Conservation (phyloP, 371 early-diverging fungal species). For the Mortierella sp. region DNA sequence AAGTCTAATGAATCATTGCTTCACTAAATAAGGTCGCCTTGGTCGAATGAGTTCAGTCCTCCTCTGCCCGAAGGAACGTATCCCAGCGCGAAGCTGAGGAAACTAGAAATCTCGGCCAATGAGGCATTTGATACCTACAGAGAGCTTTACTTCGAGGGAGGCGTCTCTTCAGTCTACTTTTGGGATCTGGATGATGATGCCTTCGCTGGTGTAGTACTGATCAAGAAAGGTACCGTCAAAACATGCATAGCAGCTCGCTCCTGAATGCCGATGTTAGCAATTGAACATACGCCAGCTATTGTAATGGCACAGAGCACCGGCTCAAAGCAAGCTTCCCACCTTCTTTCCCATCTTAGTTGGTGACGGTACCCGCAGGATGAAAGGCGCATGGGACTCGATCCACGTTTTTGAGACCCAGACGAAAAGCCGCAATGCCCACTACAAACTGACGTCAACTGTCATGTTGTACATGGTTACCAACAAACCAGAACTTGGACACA, state of each 20-base stretch:
- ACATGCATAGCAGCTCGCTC: too few relatives aligned
- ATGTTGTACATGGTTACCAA: slow-evolving; percentile 91
- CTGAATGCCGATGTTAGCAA: too few relatives aligned
- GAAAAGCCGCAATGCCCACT: slow-evolving; percentile 85
- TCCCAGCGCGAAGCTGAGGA: slow-evolving; percentile 86
- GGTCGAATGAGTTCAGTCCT: slow-evolving; percentile 96
- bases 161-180: slow-evolving; percentile 95
- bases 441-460: slow-evolving; percentile 95
- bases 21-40: slow-evolving; percentile 78
- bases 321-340: too few relatives aligned
- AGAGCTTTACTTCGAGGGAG: slow-evolving; percentile 97
- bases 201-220: slow-evolving; percentile 95
- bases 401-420: slow-evolving; percentile 94
- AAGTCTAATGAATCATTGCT: not conserved
- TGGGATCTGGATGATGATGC: slow-evolving; percentile 91
- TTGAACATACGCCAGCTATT: too few relatives aligned
- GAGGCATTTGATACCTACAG: slow-evolving; percentile 97
- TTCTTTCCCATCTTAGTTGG: slow-evolving; percentile 59
- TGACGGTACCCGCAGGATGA: slow-evolving; percentile 74
- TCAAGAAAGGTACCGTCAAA: slow-evolving; percentile 87
- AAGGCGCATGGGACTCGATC: slow-evolving; percentile 99
- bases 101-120: slow-evolving; percentile 92
- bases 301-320: too few relatives aligned
- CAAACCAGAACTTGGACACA: slow-evolving; percentile 73
- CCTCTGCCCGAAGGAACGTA: slow-evolving; percentile 81